Percentiles rank a stretch among this genome's conserved stretches.
These are phyloP conservation scores for Simplicillium sp. DNA, from an alignment of 2,329 filamentous ascomycete species.

Conservation along the genomic window DNA sequence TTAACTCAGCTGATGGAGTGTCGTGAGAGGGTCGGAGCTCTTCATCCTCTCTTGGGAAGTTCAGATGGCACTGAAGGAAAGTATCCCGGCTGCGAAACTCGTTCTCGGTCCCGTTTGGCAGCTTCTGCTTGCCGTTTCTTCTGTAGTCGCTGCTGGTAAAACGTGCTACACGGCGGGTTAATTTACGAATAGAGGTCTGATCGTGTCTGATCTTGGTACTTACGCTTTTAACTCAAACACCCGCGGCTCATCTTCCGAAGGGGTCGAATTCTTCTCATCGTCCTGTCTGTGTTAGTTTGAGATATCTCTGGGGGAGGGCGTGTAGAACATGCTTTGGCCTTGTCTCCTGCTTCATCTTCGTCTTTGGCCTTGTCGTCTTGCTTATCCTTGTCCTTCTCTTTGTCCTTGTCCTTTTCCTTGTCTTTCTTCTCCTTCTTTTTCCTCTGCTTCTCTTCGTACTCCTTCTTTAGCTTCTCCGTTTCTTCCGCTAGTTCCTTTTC, in stretches of 20 bases:
- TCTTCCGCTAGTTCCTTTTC: slow-evolving; percentile 57
- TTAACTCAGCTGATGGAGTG: too few relatives aligned
- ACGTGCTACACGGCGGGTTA: slow-evolving; percentile 44
- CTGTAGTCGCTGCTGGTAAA: slow-evolving; percentile 78
- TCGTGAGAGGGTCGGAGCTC: too few relatives aligned
- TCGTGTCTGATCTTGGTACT: slow-evolving; percentile 1
- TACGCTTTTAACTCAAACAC: slow-evolving; percentile 80
- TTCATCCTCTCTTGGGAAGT: slow-evolving; percentile 19
- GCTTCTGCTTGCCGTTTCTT: slow-evolving; percentile 44
- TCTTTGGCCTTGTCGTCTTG: slow-evolving; percentile 30
- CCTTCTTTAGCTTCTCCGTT: slow-evolving; percentile 57
- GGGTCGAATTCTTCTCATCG: slow-evolving; percentile 8
- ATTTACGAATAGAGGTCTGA: not conserved
- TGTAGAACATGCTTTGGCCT: slow-evolving; percentile 10
- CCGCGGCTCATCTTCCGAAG: slow-evolving; percentile 57
- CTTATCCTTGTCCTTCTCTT: slow-evolving; percentile 35
- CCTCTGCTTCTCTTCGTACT: slow-evolving; percentile 65
- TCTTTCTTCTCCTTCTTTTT: slow-evolving; percentile 61
- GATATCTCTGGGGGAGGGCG: not conserved
- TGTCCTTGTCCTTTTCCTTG: slow-evolving; percentile 39
- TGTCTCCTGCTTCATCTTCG: slow-evolving; percentile 24
- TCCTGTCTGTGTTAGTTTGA: slow-evolving; percentile 11
- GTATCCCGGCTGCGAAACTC: slow-evolving; percentile 64
- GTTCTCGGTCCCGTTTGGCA: slow-evolving; percentile 72
- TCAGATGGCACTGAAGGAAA: slow-evolving; percentile 80